Conservation (phyloP, 306 rosid genomes). For the Citrullus amarus region DNA sequence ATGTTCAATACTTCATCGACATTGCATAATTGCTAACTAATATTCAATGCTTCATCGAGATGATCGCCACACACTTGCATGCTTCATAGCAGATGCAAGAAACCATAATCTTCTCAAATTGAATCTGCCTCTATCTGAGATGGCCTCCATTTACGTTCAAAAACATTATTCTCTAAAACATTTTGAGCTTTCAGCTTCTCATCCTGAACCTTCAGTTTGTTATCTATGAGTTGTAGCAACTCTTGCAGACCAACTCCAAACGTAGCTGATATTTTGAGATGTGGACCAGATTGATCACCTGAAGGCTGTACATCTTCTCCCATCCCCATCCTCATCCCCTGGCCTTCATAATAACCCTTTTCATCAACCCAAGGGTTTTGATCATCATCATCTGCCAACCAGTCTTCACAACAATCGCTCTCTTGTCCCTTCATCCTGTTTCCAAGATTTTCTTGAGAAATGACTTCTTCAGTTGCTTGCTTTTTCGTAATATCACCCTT, state of each 20-base stretch:
- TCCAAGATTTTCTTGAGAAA: conserved; percentile 14
- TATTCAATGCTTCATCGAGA: too few species aligned
- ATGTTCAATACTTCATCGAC: too few species aligned
- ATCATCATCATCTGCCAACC: conserved; percentile 38
- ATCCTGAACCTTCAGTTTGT: conserved; percentile 46
- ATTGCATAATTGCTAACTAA: too few species aligned
- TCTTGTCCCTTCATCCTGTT: conserved; percentile 27
- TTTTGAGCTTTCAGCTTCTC: conserved; percentile 30
- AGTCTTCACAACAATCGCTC: conserved; percentile 38
- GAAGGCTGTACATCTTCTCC: conserved; percentile 12
- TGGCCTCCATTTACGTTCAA: conserved; percentile 75
- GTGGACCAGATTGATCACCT: conserved; percentile 33
- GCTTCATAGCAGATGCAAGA: neutral
- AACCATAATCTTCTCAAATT: neutral
- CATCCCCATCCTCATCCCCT: neutral
- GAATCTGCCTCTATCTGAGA: conserved; percentile 25
- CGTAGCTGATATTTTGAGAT: conserved; percentile 62
- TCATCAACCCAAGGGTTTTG: conserved; percentile 24
- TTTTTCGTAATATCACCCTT: conserved; percentile 1
- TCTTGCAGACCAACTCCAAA: conserved; percentile 77
- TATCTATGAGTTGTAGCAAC: conserved; percentile 58
- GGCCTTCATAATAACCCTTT: neutral
- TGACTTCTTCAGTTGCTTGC: conserved; percentile 4
- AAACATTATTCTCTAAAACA: conserved; percentile 34
- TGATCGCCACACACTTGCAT: neutral